Evolutionary conservation across 176 grass and related monocot genomes (phyloP).

Genomic region (Aegilops bicornis): DNA sequence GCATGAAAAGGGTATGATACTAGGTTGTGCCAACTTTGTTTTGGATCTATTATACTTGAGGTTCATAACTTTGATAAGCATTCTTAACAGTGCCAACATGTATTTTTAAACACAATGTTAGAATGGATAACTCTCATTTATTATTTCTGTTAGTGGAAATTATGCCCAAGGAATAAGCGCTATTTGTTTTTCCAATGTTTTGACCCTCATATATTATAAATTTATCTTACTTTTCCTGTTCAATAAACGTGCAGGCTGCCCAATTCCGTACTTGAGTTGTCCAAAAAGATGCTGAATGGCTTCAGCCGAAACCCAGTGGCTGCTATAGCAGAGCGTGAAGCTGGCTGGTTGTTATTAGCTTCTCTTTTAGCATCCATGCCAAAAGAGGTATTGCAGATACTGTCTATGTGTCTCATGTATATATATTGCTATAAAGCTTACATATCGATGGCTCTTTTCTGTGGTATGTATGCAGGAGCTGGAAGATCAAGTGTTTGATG

Average conservation of each 20-base stretch:
- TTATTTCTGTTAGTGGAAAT: neutral
- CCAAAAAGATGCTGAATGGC: slow-evolving; percentile 82
- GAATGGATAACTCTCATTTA: slow-evolving; percentile 10
- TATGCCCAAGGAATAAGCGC: slow-evolving; percentile 6
- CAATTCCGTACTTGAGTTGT: slow-evolving; percentile 89
- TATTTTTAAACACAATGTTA: neutral
- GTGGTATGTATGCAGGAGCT: slow-evolving; percentile 64
- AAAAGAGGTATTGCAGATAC: slow-evolving; percentile 71
- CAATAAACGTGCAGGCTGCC: slow-evolving; percentile 60
- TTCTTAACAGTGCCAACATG: neutral
- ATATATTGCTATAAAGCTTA: slow-evolving; percentile 9
- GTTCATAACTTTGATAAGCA: neutral
- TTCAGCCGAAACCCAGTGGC: slow-evolving; percentile 83
- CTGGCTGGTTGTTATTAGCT: slow-evolving; percentile 92
- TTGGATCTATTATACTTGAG: neutral
- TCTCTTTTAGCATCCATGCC: slow-evolving; percentile 96
- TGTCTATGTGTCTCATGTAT: slow-evolving; percentile 14
- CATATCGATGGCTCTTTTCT: slow-evolving; percentile 19
- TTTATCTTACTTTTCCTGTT: neutral
- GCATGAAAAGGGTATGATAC: neutral
- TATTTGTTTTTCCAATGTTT: neutral
- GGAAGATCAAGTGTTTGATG: slow-evolving; percentile 95
- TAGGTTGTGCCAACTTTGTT: neutral
- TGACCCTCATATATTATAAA: neutral
- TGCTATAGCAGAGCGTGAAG: slow-evolving; percentile 76